Conservation (phyloP, 2,329 filamentous ascomycete species). For the Arachnopeziza araneosa region DNA sequence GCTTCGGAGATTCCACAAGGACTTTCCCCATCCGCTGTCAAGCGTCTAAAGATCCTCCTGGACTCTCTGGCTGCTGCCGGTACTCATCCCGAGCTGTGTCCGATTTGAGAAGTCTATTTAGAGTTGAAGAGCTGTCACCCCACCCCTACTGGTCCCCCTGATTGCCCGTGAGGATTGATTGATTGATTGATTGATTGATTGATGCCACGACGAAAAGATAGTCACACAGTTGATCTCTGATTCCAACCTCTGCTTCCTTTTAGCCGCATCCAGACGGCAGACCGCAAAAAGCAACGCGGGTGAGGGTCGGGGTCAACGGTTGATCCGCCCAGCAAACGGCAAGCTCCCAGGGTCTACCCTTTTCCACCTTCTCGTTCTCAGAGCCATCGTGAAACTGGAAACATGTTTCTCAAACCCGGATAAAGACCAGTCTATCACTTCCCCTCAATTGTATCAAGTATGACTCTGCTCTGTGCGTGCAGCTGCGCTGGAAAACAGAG, state of each 20-base stretch:
- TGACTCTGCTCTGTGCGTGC: not conserved
- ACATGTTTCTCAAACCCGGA: constrained; percentile 12
- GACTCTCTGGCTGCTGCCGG: no score
- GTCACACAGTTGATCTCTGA: no score
- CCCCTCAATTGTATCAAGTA: not conserved
- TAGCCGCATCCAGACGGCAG: no score
- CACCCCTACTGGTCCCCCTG: no score
- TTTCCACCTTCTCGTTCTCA: no score
- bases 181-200: no score
- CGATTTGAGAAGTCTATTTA: not conserved
- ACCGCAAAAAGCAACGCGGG: not conserved
- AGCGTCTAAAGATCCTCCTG: not conserved
- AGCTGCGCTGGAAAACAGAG: not conserved
- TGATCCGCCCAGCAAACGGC: not conserved
- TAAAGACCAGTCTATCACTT: not conserved
- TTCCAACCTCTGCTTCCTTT: no score
- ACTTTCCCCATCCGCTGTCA: not conserved
- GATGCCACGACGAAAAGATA: no score
- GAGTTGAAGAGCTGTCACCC: no score
- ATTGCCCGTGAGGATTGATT: no score
- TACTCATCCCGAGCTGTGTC: not conserved
- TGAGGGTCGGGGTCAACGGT: not conserved
- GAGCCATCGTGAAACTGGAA: constrained; percentile 4
- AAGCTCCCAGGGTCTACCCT: not conserved
- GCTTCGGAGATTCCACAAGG: no score